Conservation (phyloP, 371 early-diverging fungal genomes). For the Rhizopus sp. region DNA sequence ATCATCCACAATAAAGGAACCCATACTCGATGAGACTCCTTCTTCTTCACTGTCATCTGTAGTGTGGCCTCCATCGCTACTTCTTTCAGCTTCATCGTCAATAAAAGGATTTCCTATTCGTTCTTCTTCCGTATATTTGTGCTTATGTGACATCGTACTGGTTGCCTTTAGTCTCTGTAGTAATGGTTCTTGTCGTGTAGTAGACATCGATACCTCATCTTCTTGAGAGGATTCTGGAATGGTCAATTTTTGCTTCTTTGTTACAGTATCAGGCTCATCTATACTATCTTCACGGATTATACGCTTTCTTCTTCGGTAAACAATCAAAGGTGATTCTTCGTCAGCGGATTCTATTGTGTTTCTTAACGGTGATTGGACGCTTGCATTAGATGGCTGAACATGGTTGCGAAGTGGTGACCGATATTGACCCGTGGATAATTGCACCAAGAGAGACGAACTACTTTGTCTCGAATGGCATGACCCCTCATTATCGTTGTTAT, state of each 20-base stretch:
- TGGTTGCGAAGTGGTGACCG: constrained; percentile 1
- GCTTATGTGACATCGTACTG: neutral
- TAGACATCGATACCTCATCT: constrained; percentile 10
- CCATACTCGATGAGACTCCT: constrained; percentile 7
- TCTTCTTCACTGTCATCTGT: constrained; percentile 17
- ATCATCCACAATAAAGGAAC: constrained; percentile 29
- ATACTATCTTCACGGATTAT: constrained; percentile 1
- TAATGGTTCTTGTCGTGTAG: neutral
- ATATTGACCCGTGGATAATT: neutral
- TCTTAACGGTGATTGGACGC: neutral
- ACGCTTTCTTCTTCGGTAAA: neutral
- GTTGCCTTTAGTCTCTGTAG: neutral
- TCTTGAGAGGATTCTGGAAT: neutral
- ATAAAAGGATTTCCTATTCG: constrained; percentile 20
- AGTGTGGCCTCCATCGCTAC: constrained; percentile 22
- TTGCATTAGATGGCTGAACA: neutral
- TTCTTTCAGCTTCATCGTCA: constrained; percentile 25
- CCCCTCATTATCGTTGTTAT: neutral
- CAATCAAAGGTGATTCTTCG: neutral
- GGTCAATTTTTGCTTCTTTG: neutral
- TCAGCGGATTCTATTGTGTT: neutral
- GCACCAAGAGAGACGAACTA: neutral
- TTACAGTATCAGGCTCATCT: neutral
- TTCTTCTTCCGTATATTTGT: neutral
- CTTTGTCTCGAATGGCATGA: neutral